Conservation (phyloP, 1,139 yeast genomes). For the Insectozyma bohioensis region DNA sequence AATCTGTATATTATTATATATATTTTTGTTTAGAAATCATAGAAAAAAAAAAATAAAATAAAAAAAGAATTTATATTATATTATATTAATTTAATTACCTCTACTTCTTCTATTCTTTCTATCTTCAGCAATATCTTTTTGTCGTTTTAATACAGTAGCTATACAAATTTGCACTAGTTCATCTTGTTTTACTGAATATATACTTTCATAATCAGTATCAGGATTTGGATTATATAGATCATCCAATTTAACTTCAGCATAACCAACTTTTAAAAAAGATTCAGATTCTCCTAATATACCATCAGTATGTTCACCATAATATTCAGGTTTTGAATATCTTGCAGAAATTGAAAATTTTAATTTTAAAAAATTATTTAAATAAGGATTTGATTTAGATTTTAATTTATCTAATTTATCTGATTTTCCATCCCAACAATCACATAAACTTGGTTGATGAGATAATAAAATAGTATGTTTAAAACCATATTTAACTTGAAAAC, state of each 20-base stretch:
- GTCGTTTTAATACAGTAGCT: conserved; percentile 15
- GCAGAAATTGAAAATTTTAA: conserved; percentile 8
- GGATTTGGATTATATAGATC: conserved; percentile 8
- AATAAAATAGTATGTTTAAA: conserved; percentile 11
- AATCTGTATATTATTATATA: no score
- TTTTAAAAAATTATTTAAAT: conserved; percentile 8
- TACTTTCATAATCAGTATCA: conserved; percentile 12
- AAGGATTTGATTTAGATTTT: conserved; percentile 10
- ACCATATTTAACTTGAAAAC: conserved; percentile 12
- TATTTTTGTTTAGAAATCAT: no score
- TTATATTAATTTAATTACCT: background rate
- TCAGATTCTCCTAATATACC: conserved; percentile 13
- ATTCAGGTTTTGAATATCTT: conserved; percentile 11
- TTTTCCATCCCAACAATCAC: conserved; percentile 16
- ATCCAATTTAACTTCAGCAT: conserved; percentile 13
- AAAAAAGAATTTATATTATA: no score
- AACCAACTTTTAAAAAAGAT: conserved; percentile 10
- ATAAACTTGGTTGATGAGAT: conserved; percentile 10
- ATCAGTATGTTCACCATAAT: conserved; percentile 10
- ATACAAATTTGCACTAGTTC: conserved; percentile 16
- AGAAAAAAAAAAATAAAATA: no score
- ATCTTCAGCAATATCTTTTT: conserved; percentile 19
- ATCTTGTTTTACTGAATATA: conserved; percentile 13
- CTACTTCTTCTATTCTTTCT: conserved; percentile 5
- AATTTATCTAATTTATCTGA: conserved; percentile 11